Conservation (phyloP, 2,329 filamentous ascomycete genomes). For the Claviceps digitariae region DNA sequence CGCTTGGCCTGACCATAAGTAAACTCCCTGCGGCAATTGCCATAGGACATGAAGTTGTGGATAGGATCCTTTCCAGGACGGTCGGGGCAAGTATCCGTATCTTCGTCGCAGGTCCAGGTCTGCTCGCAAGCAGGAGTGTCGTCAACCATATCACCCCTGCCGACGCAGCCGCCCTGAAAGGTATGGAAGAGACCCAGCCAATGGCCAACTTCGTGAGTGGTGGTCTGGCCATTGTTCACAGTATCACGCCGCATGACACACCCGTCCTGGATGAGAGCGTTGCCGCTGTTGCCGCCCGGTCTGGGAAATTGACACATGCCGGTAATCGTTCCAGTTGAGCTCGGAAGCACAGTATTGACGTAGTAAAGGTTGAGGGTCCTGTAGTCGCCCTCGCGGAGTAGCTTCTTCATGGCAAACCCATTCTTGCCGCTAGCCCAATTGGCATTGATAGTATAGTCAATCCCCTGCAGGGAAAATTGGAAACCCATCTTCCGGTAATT, state of each 20-base stretch:
- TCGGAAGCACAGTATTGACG: conserved; percentile 3
- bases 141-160: conserved; percentile 21
- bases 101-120: conserved; percentile 18
- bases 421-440: not conserved
- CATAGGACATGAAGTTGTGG: conserved; percentile 17
- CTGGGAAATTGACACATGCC: not conserved
- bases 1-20: not conserved
- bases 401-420: not conserved
- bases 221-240: conserved; percentile 10
- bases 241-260: conserved; percentile 9
- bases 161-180: conserved; percentile 22
- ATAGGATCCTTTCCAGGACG: conserved; percentile 13
- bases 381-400: conserved; percentile 23
- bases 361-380: conserved; percentile 30
- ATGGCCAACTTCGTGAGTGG: conserved; percentile 28
- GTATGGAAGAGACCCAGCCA: conserved; percentile 31
- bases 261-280: conserved; percentile 8
- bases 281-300: conserved; percentile 9
- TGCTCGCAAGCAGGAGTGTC: conserved; percentile 24
- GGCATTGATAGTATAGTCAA: not conserved
- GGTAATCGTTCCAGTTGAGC: conserved; percentile 5
- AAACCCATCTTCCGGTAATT: not conserved
- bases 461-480: not conserved
- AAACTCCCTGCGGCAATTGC: not conserved
- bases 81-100: conserved; percentile 15